Conservation (phyloP, 2,329 filamentous ascomycete genomes). For the Aspergillus eucalypticola region DNA sequence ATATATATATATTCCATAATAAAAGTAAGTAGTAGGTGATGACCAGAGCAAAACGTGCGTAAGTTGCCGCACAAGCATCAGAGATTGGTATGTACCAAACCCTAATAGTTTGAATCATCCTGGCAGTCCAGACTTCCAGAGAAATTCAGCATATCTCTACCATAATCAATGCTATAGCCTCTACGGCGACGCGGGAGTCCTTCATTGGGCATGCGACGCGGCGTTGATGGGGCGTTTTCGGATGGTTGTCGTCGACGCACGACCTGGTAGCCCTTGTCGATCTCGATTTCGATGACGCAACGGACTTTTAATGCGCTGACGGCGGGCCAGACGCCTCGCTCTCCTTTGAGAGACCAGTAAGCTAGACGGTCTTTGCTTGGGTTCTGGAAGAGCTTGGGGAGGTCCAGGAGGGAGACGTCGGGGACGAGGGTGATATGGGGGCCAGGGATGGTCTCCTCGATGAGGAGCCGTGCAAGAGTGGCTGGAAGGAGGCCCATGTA, state of each 20-base stretch:
- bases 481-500: slow-evolving; percentile 71
- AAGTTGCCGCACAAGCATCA: too few species aligned
- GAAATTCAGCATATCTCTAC: slow-evolving; percentile 17
- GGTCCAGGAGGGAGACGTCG: slow-evolving; percentile 71
- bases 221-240: slow-evolving; percentile 18
- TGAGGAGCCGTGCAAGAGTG: slow-evolving; percentile 70
- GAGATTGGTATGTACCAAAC: too few species aligned
- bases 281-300: slow-evolving; percentile 81
- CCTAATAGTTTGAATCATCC: slow-evolving; percentile 6
- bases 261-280: slow-evolving; percentile 81
- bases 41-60: too few species aligned
- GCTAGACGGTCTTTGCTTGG: slow-evolving; percentile 74
- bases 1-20: too few species aligned
- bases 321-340: slow-evolving; percentile 87
- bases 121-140: slow-evolving; percentile 19
- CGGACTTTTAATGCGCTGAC: slow-evolving; percentile 78
- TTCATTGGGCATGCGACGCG: slow-evolving; percentile 31
- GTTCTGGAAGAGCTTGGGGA: slow-evolving; percentile 76
- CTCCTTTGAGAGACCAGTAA: slow-evolving; percentile 83
- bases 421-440: slow-evolving; percentile 80
- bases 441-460: slow-evolving; percentile 79
- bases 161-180: slow-evolving; percentile 22
- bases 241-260: slow-evolving; percentile 56
- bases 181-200: slow-evolving; percentile 28
- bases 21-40: too few species aligned